Conservation (phyloP, 257 asterid species). For the Solanum appendiculatum region DNA sequence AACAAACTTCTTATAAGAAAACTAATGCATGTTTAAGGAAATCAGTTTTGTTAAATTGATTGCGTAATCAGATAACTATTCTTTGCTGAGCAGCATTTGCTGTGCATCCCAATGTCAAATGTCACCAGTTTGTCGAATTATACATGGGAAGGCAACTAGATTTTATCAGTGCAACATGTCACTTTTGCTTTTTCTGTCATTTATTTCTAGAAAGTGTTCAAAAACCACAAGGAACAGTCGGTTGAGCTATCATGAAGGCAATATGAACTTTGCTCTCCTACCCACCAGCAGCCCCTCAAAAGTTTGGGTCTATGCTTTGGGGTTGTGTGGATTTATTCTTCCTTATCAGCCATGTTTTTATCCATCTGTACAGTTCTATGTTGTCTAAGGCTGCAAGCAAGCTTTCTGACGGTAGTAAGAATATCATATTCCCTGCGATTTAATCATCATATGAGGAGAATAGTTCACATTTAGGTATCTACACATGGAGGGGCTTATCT, state of each 20-base stretch:
- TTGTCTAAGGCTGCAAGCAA: background rate
- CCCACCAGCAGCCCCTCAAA: background rate
- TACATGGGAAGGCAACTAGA: background rate
- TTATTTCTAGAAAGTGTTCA: background rate
- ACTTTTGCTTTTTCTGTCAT: background rate
- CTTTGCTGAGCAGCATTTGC: background rate
- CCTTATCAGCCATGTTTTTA: background rate
- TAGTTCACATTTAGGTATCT: background rate
- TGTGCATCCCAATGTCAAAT: background rate
- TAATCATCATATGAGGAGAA: background rate
- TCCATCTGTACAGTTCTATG: background rate
- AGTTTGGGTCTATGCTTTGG: background rate
- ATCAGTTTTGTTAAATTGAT: background rate
- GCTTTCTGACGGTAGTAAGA: background rate
- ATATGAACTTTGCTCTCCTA: background rate
- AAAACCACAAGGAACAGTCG: background rate
- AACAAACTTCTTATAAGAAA: background rate
- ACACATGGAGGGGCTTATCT: background rate
- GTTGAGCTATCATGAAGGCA: background rate
- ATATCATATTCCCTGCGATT: background rate
- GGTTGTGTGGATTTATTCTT: background rate
- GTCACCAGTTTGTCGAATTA: background rate
- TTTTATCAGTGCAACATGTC: background rate
- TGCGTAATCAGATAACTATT: background rate
- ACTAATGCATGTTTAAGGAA: background rate